Conservation (phyloP, 441 rosid genomes). For the Arabidopsis lyrata region DNA sequence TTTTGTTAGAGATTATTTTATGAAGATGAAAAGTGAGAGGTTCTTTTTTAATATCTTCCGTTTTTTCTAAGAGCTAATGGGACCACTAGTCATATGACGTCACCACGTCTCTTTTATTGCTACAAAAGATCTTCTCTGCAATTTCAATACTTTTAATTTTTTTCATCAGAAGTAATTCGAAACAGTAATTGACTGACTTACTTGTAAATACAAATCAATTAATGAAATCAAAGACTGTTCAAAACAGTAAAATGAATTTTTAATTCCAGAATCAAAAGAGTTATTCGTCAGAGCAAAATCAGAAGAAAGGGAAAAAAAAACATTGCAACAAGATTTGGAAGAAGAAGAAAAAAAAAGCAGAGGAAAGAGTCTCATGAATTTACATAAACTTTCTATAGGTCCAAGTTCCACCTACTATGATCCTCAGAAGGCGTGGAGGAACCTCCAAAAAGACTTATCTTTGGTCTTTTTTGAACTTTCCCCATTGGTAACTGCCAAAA, state of each 20-base stretch:
- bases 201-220: not conserved
- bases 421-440: constrained; percentile 71
- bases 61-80: too few species aligned
- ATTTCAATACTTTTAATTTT: too few species aligned
- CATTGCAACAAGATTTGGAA: constrained; percentile 4
- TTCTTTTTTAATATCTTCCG: too few species aligned
- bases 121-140: too few species aligned
- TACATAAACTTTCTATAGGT: constrained; percentile 56
- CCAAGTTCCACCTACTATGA: constrained; percentile 57
- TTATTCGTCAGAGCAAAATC: constrained; percentile 16
- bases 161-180: not conserved
- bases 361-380: constrained; percentile 2
- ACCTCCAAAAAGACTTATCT: constrained; percentile 67
- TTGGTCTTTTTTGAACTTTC: constrained; percentile 64
- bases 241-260: constrained; percentile 9
- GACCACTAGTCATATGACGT: too few species aligned
- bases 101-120: too few species aligned
- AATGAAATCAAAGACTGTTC: not conserved
- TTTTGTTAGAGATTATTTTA: too few species aligned
- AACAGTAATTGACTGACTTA: not conserved
- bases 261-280: constrained; percentile 4
- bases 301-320: constrained; percentile 11
- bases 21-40: too few species aligned
- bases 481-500: constrained; percentile 83
- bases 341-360: not conserved